phyloP scores from a whole-genome alignment of 2,329 filamentous ascomycete genomes.

The Lasiodiplodia citricola region DNA sequence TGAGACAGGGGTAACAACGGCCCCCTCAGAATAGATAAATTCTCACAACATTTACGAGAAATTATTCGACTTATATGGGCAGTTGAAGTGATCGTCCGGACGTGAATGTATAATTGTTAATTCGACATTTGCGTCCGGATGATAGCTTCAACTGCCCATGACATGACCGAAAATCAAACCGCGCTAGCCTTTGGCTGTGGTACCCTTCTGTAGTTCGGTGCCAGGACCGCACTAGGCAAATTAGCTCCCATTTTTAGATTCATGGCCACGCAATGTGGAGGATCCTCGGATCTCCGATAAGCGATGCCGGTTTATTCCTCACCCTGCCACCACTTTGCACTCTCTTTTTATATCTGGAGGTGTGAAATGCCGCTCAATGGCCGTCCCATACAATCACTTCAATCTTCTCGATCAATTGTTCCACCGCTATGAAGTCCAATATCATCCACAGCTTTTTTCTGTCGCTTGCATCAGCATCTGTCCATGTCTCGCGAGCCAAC shows the following conservation, averaged over 20 bases:
- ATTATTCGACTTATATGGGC: too few relatives aligned
- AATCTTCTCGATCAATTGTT: neutral
- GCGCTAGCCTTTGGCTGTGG: too few relatives aligned
- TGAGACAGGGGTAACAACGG: too few relatives aligned
- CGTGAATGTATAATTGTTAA: too few relatives aligned
- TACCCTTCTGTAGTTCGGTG: neutral
- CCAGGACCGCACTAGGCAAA: neutral
- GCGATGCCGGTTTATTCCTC: neutral
- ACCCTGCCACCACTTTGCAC: neutral
- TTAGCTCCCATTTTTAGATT: conserved; percentile 11
- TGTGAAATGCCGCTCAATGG: neutral
- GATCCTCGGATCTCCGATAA: conserved; percentile 6
- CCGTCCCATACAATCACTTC: neutral
- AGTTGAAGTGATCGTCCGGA: too few relatives aligned
- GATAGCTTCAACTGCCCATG: too few relatives aligned
- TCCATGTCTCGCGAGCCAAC: neutral
- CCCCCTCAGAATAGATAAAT: too few relatives aligned
- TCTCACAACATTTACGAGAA: too few relatives aligned
- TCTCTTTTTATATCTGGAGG: neutral
- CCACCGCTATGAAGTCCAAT: neutral
- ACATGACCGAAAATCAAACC: too few relatives aligned
- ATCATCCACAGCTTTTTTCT: neutral
- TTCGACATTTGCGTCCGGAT: too few relatives aligned
- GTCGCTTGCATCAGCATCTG: neutral
- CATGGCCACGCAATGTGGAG: conserved; percentile 6